Evolutionary conservation across 257 asterid species (phyloP).

Genomic region (Fraxinus quadrangulata): DNA sequence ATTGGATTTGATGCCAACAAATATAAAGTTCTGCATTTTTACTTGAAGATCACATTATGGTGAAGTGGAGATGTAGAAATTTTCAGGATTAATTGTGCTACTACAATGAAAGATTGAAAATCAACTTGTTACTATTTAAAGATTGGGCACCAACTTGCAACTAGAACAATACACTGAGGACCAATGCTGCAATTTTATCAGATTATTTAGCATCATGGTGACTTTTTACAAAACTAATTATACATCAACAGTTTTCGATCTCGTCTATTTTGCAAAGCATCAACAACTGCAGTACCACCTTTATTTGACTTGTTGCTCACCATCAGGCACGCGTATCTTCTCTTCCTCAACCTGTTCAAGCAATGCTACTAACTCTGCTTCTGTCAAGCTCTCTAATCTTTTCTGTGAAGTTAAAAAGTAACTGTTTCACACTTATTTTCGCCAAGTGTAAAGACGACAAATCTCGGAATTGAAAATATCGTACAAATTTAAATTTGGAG

Average conservation of each 20-base stretch:
- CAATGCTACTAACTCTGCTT: constrained; percentile 75
- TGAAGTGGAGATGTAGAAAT: no score
- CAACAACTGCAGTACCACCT: neutral
- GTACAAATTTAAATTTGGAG: no score
- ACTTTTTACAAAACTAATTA: constrained; percentile 22
- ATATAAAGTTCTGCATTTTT: no score
- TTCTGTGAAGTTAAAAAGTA: constrained; percentile 47
- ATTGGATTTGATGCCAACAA: no score
- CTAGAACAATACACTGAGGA: no score
- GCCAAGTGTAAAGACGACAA: neutral
- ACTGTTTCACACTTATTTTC: neutral
- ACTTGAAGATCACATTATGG: no score
- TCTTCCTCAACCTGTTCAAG: constrained; percentile 93
- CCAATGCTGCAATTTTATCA: neutral
- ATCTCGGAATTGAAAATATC: no score
- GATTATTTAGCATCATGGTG: neutral
- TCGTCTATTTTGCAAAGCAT: neutral
- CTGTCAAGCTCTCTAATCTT: constrained; percentile 87
- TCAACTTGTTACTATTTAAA: no score
- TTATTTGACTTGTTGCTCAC: constrained; percentile 53
- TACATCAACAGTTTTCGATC: neutral
- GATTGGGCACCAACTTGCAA: no score
- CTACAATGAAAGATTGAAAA: no score
- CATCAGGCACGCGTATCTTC: constrained; percentile 56
- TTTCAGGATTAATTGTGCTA: no score